These are phyloP conservation scores for Schizopora paradoxa DNA, from an alignment of 1,284 basidiomycete species.

Conservation along the genomic window DNA sequence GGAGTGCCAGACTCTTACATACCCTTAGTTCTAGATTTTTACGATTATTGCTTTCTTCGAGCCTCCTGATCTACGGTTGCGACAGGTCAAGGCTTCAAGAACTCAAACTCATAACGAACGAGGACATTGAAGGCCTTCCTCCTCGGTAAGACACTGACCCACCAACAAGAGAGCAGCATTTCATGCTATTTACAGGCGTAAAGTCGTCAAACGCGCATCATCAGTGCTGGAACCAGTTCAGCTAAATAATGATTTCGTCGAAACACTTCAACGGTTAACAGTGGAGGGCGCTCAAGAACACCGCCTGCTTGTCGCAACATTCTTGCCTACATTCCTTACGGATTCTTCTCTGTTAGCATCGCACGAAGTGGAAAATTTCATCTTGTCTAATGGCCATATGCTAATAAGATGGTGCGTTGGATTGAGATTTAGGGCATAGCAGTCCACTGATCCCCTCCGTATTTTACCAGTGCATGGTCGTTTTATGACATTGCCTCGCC, in stretches of 20 bases:
- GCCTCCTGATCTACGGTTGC: slow-evolving; percentile 60
- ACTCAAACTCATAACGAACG: slow-evolving; percentile 39
- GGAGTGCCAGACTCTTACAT: slow-evolving; percentile 4
- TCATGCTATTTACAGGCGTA: slow-evolving; percentile 38
- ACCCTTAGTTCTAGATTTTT: slow-evolving; percentile 41
- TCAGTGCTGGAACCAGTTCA: slow-evolving; percentile 42
- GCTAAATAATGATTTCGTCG: slow-evolving; percentile 47
- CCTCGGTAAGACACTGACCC: slow-evolving; percentile 40
- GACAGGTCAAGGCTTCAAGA: slow-evolving; percentile 42
- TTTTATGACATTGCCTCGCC: slow-evolving; percentile 54
- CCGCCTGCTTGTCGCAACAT: slow-evolving; percentile 51
- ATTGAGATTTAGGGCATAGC: background rate
- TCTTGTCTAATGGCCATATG: slow-evolving; percentile 51
- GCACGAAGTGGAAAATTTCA: slow-evolving; percentile 66
- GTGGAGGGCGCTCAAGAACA: slow-evolving; percentile 45
- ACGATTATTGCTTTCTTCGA: slow-evolving; percentile 50
- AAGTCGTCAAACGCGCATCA: slow-evolving; percentile 37
- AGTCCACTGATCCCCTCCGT: background rate
- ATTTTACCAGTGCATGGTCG: slow-evolving; percentile 49
- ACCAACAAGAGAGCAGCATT: background rate
- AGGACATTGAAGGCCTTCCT: slow-evolving; percentile 45
- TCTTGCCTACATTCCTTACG: slow-evolving; percentile 52
- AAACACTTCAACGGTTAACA: slow-evolving; percentile 47
- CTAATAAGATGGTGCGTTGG: slow-evolving; percentile 51
- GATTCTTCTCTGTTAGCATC: slow-evolving; percentile 53